phyloP scores from a whole-genome alignment of 1,284 basidiomycete species.

The Tilletia indica region DNA sequence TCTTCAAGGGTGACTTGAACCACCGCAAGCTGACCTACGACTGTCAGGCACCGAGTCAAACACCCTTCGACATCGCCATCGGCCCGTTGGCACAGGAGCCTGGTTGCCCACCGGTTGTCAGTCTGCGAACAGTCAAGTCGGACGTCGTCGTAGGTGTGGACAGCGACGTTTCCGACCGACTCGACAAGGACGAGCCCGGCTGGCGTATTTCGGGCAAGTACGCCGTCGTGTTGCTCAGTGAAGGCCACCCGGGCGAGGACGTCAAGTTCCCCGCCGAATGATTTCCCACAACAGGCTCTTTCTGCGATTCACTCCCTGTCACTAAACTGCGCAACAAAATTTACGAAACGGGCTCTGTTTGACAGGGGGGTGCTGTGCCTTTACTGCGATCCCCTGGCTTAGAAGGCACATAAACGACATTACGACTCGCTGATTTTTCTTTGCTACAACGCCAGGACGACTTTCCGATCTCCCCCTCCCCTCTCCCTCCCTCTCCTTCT shows the following conservation, averaged over 20 bases:
- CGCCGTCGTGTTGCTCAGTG: conserved; percentile 56
- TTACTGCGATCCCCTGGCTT: too few relatives aligned
- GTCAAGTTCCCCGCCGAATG: conserved; percentile 8
- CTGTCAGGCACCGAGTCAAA: conserved; percentile 72
- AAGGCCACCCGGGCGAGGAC: conserved; percentile 12
- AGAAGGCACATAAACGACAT: too few relatives aligned
- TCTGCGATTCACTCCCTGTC: too few relatives aligned
- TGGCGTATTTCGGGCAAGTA: conserved; percentile 81
- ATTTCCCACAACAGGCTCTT: too few relatives aligned
- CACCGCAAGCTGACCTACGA: conserved; percentile 70
- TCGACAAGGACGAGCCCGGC: conserved; percentile 69
- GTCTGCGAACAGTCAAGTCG: conserved; percentile 54
- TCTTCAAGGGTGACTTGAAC: conserved; percentile 93
- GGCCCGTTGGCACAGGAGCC: conserved; percentile 85
- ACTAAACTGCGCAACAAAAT: too few relatives aligned
- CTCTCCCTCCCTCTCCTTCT: too few relatives aligned
- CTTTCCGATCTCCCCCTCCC: too few relatives aligned
- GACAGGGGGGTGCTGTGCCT: too few relatives aligned
- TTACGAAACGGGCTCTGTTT: too few relatives aligned
- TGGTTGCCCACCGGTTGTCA: conserved; percentile 76
- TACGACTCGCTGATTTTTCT: too few relatives aligned
- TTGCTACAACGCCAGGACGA: too few relatives aligned
- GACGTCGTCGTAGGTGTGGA: conserved; percentile 76
- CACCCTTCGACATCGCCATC: conserved; percentile 86
- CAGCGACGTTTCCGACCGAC: conserved; percentile 65